A percentile compares a stretch with the other conserved stretches of the same genome.
phyloP scores from a whole-genome alignment of 2,329 filamentous ascomycete genomes.

The Phyllosticta capitalensis region DNA sequence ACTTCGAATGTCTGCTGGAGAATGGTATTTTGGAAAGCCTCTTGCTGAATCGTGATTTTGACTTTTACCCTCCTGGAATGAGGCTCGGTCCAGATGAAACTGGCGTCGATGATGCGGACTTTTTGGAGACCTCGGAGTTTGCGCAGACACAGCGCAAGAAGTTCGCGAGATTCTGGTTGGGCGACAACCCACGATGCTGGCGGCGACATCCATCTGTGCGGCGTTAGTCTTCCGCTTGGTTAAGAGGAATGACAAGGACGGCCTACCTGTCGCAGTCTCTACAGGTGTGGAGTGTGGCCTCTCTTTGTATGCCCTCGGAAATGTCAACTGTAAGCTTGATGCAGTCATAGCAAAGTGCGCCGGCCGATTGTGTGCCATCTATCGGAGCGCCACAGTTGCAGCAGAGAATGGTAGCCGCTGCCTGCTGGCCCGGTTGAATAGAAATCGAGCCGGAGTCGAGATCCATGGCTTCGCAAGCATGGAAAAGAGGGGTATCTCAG shows the following conservation, averaged over 20 bases:
- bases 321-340: conserved; percentile 92
- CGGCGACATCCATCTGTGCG: conserved; percentile 63
- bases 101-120: conserved; percentile 89
- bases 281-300: conserved; percentile 84
- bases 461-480: conserved; percentile 25
- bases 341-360: conserved; percentile 91
- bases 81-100: conserved; percentile 96
- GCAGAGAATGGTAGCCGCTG: conserved; percentile 71
- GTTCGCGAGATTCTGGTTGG: conserved; percentile 76
- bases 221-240: background rate
- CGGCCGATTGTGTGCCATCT: conserved; percentile 61
- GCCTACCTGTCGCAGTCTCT: conserved; percentile 65
- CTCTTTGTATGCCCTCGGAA: conserved; percentile 80
- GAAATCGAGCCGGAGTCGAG: conserved; percentile 28
- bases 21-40: conserved; percentile 56
- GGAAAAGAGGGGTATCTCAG: conserved; percentile 3
- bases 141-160: conserved; percentile 82
- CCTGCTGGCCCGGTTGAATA: conserved; percentile 30
- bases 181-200: conserved; percentile 81
- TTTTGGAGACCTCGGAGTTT: conserved; percentile 80
- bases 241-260: conserved; percentile 2
- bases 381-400: conserved; percentile 96
- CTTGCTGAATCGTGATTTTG: conserved; percentile 85
- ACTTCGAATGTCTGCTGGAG: conserved; percentile 95
- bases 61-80: conserved; percentile 88